Conservation (phyloP, 2,329 filamentous ascomycete genomes). For the Scedosporium apiospermum region DNA sequence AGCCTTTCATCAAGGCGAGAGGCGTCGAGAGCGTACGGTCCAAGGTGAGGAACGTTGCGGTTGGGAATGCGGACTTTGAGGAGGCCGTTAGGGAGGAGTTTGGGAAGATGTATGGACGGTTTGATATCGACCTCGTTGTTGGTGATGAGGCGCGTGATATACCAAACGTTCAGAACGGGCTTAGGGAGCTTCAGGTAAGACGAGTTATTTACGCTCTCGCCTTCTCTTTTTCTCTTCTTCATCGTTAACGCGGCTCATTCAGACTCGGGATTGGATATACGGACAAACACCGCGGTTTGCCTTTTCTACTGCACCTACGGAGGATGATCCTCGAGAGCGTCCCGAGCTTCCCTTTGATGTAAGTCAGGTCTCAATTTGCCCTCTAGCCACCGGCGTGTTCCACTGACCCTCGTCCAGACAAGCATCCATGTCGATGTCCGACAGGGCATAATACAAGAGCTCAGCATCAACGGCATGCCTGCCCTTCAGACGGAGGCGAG, state of each 20-base stretch:
- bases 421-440: constrained; percentile 25
- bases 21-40: constrained; percentile 90
- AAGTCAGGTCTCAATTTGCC: constrained; percentile 11
- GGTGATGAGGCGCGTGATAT: constrained; percentile 31
- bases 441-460: constrained; percentile 25
- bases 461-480: constrained; percentile 16
- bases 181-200: constrained; percentile 49
- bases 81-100: constrained; percentile 58
- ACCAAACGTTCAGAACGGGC: constrained; percentile 47
- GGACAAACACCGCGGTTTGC: constrained; percentile 79
- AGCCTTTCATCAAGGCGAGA: constrained; percentile 64
- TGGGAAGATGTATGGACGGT: constrained; percentile 49
- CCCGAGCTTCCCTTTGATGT: constrained; percentile 39
- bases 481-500: neutral
- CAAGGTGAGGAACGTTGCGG: constrained; percentile 66
- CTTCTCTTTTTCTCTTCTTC: neutral
- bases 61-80: constrained; percentile 37
- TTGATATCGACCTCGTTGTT: constrained; percentile 38
- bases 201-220: neutral
- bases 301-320: constrained; percentile 52
- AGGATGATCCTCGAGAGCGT: constrained; percentile 47
- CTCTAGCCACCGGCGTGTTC: neutral
- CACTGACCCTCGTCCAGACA: constrained; percentile 7
- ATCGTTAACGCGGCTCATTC: constrained; percentile 5
- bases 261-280: constrained; percentile 68